Evolutionary conservation across 2,329 filamentous ascomycete genomes (phyloP).

Genomic region (Arthrobotrys sphaeroides): DNA sequence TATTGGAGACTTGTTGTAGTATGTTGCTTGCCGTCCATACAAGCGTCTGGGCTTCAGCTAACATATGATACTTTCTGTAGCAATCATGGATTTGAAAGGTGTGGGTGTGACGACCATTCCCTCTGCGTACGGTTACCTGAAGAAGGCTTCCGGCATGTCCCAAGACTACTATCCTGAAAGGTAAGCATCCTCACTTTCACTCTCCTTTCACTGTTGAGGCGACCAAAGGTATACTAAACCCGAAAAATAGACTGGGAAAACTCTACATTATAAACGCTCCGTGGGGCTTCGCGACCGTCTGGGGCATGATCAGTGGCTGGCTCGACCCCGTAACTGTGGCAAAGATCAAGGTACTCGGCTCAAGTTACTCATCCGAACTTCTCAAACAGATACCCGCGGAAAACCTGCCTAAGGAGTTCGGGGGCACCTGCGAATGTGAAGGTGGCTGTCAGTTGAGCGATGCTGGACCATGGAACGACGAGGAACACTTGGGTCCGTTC

Average conservation of each 20-base stretch:
- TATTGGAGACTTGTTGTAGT: slow-evolving; percentile 95
- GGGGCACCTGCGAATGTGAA: slow-evolving; percentile 81
- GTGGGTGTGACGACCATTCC: slow-evolving; percentile 83
- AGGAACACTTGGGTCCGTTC: slow-evolving; percentile 72
- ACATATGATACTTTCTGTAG: slow-evolving; percentile 1
- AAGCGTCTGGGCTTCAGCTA: neutral
- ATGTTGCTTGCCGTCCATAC: neutral
- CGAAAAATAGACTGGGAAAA: slow-evolving; percentile 72
- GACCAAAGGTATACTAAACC: slow-evolving; percentile 10
- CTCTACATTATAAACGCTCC: slow-evolving; percentile 98
- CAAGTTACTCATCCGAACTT: slow-evolving; percentile 82
- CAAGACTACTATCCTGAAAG: slow-evolving; percentile 99
- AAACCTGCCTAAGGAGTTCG: slow-evolving; percentile 87
- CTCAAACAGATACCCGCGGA: slow-evolving; percentile 84
- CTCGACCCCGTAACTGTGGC: slow-evolving; percentile 91
- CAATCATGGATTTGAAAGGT: slow-evolving; percentile 96
- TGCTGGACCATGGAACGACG: slow-evolving; percentile 85
- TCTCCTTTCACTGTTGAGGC: neutral
- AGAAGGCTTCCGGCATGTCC: slow-evolving; percentile 83
- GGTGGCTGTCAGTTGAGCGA: slow-evolving; percentile 89
- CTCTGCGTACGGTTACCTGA: slow-evolving; percentile 88
- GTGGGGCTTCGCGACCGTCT: slow-evolving; percentile 91
- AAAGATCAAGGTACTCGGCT: slow-evolving; percentile 92
- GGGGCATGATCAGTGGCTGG: slow-evolving; percentile 88
- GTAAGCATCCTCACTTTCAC: slow-evolving; percentile 5